Evolutionary conservation across 139 green algal species (phyloP).

Genomic region (Chlamydomonas sp.): DNA sequence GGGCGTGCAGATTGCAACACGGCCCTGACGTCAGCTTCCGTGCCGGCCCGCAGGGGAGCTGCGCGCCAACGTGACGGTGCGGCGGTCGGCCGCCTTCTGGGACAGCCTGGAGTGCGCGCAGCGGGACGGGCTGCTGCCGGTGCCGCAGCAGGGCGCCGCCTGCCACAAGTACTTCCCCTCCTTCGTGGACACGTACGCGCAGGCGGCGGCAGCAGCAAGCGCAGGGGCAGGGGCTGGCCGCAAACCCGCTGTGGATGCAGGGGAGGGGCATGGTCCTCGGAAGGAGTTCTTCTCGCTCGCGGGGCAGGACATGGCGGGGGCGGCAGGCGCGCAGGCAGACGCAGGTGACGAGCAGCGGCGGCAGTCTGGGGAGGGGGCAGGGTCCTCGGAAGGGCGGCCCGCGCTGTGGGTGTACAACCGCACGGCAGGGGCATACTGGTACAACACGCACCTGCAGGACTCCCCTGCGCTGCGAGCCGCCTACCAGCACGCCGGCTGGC

Average conservation of each 20-base stretch:
- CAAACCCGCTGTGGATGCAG: constrained; percentile 51
- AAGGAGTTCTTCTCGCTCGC: constrained; percentile 71
- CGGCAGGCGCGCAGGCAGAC: too few species aligned
- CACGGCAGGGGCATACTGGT: constrained; percentile 57
- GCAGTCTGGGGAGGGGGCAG: background rate
- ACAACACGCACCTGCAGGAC: constrained; percentile 55
- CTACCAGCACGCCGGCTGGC: constrained; percentile 59
- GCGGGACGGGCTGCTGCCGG: background rate
- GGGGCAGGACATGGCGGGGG: constrained; percentile 31
- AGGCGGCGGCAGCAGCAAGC: background rate
- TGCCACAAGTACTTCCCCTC: constrained; percentile 56
- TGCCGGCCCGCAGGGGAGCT: constrained; percentile 20
- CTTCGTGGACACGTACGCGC: constrained; percentile 53
- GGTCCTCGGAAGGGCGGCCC: background rate
- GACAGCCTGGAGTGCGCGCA: constrained; percentile 30
- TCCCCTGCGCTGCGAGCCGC: constrained; percentile 3
- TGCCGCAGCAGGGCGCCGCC: background rate
- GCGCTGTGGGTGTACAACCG: constrained; percentile 54
- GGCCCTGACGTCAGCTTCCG: background rate
- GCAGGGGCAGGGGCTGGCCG: background rate
- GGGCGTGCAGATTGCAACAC: too few species aligned
- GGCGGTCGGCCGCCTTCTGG: constrained; percentile 40
- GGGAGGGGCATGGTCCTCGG: constrained; percentile 69
- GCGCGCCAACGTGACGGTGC: constrained; percentile 27
- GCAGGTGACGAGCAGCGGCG: background rate